Base-by-base conservation (phyloP, 2,329 filamentous ascomycete genomes). In the Lasiodiplodia gonubiensis region DNA sequence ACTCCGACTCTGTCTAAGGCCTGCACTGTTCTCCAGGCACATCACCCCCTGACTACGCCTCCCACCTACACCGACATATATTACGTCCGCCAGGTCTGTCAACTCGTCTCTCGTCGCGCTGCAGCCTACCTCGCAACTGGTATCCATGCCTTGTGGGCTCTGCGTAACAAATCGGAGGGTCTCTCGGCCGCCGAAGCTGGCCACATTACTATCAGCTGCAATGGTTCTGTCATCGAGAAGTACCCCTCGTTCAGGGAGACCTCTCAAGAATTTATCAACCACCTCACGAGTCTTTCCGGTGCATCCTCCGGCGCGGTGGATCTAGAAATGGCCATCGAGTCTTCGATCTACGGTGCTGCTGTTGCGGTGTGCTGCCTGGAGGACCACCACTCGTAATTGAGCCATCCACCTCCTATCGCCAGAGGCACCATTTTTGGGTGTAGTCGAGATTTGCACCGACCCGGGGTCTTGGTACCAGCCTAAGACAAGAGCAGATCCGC, bases 191-290 rank as follows among this genome's bases (percentile, higher is more conserved):
- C 68, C 37, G 67, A 70, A 3, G 76, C 75, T 8, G 79, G 75
- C 25, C 76, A 75, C 68, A 76, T 82, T 64, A 80, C 81, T 49
- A 81, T 94, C n/a, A 90, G 90, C 3, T 94, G 90, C 78, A 93
- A 92, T 74, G 92, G 92, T 53, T 91, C 89, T 33, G 90, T 94
- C 60, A 89, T 94, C 63, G 91, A 94, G 78, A 89, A 90, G 72
- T 94, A 94, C 74, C 91, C 92, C 0, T 81, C 82, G 8, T 94
- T 93, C 76, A 81, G 86, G 25, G 78, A 77, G 37, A 83, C 80
- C 51, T 89, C 89, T 73, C 91, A 94, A 76, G 75, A 75, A 6
- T 88, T 88, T 71, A 79, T 94, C 55, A 83, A 92, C 72, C 80
- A 83, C 48, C 80, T 94, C 10, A 84, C 72, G 59, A 78, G 70